Conservation (phyloP, 192 early-diverging fungal genomes). For the Podila horticola region DNA sequence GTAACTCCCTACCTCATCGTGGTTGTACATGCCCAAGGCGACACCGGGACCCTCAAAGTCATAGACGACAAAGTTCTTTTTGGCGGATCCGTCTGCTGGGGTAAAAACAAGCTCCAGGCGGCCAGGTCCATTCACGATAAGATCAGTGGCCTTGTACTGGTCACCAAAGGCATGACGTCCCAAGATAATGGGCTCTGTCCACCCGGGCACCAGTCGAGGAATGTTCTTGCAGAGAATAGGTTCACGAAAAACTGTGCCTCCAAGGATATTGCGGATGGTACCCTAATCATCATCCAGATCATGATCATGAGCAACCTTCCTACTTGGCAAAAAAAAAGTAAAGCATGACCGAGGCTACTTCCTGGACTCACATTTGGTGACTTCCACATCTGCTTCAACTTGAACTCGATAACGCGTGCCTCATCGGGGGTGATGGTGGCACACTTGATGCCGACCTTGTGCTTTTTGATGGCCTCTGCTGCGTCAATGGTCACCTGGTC, state of each 20-base stretch:
- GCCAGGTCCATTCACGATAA: conserved; percentile 90
- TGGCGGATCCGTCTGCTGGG: conserved; percentile 79
- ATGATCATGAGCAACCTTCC: neutral
- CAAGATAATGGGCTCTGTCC: conserved; percentile 95
- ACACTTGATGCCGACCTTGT: conserved; percentile 99
- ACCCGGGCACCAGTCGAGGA: conserved; percentile 91
- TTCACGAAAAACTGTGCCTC: conserved; percentile 98
- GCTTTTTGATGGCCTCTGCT: conserved; percentile 96
- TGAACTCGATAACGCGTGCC: conserved; percentile 94
- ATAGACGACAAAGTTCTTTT: conserved; percentile 76
- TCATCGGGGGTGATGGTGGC: conserved; percentile 99
- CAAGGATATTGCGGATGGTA: conserved; percentile 96
- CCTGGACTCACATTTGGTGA: conserved; percentile 87
- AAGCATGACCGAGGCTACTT: neutral
- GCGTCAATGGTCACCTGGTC: conserved; percentile 89
- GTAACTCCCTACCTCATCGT: conserved; percentile 63
- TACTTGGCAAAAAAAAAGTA: neutral
- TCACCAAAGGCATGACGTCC: conserved; percentile 98
- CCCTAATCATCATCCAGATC: conserved; percentile 26
- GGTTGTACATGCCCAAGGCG: conserved; percentile 98
- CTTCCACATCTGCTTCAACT: conserved; percentile 98
- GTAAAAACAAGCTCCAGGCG: conserved; percentile 92
- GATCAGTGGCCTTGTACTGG: conserved; percentile 97
- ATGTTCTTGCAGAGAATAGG: conserved; percentile 94
- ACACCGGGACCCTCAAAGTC: conserved; percentile 92